Conservation (phyloP, 495 filamentous ascomycete species). For the Penicillium fimorum region DNA sequence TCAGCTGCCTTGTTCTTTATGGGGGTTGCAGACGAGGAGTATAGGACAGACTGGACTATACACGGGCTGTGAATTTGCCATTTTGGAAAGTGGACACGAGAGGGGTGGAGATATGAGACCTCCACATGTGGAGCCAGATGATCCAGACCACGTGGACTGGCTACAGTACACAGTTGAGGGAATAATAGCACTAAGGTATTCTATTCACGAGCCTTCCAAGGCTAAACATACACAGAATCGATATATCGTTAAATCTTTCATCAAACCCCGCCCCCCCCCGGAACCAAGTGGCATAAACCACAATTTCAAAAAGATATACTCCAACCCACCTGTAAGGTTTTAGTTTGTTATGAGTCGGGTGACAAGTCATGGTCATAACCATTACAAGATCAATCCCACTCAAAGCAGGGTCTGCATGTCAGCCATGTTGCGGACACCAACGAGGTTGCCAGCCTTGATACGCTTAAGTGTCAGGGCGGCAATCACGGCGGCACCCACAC, state of each 20-base stretch:
- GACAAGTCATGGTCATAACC: background rate
- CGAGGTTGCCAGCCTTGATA: conserved; percentile 71
- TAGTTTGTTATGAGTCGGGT: background rate
- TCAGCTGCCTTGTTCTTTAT: no score
- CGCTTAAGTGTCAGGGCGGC: conserved; percentile 89
- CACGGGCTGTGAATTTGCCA: no score
- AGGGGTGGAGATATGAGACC: no score
- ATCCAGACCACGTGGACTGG: background rate
- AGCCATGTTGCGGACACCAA: conserved; percentile 73
- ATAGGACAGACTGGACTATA: no score
- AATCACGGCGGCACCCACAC: conserved; percentile 95
- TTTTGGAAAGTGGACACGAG: no score
- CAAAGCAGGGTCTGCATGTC: conserved; percentile 42
- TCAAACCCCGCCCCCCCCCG: conserved; percentile 19
- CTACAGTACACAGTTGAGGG: background rate
- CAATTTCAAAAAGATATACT: background rate
- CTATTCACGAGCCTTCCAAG: conserved; percentile 1
- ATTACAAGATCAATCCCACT: background rate
- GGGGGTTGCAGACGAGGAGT: no score
- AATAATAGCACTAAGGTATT: background rate
- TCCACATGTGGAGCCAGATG: no score
- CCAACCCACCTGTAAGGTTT: background rate
- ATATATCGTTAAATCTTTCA: conserved; percentile 1
- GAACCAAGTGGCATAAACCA: conserved; percentile 11
- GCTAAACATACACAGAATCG: conserved; percentile 3